A percentile compares a stretch with the other conserved stretches of the same genome.
Conservation (phyloP, 495 filamentous ascomycete genomes). For the Xylaria nigripes region DNA sequence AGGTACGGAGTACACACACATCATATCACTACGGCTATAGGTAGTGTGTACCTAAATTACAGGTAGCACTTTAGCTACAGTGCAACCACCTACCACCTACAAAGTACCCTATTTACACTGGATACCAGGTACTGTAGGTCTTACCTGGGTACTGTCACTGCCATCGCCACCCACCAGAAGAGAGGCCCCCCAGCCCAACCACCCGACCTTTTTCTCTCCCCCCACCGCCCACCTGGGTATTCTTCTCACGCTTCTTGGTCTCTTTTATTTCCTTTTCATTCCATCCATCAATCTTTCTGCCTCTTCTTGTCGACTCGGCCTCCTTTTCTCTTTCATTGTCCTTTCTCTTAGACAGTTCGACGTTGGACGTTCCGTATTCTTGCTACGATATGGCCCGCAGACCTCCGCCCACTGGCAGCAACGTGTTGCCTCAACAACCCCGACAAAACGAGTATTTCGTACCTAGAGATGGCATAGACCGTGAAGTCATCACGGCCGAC, state of each 20-base stretch:
- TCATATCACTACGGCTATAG: too few relatives aligned
- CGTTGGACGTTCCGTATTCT: conserved; percentile 14
- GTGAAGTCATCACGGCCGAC: conserved; percentile 90
- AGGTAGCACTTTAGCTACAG: too few relatives aligned
- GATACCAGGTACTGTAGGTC: not conserved
- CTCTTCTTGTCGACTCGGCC: conserved; percentile 12
- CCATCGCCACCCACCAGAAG: conserved; percentile 4
- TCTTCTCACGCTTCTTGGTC: conserved; percentile 15
- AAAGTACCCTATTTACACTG: not conserved
- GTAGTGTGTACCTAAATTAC: too few relatives aligned
- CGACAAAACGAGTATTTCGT: conserved; percentile 82
- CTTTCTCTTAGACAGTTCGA: conserved; percentile 18
- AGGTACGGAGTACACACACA: too few relatives aligned
- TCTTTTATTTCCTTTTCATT: conserved; percentile 14
- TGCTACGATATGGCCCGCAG: conserved; percentile 23
- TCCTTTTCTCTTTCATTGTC: conserved; percentile 1
- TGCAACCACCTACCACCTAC: not conserved
- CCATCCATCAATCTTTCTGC: conserved; percentile 10
- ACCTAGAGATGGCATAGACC: conserved; percentile 79
- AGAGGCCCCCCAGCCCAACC: conserved; percentile 11
- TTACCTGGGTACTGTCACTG: not conserved
- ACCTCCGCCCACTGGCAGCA: conserved; percentile 24
- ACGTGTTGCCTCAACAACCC: conserved; percentile 30
- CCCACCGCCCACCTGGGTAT: conserved; percentile 21
- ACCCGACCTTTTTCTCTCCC: conserved; percentile 25